Evolutionary conservation across 2,329 filamentous ascomycete genomes (phyloP).

Genomic region (Aspergillus sojae): DNA sequence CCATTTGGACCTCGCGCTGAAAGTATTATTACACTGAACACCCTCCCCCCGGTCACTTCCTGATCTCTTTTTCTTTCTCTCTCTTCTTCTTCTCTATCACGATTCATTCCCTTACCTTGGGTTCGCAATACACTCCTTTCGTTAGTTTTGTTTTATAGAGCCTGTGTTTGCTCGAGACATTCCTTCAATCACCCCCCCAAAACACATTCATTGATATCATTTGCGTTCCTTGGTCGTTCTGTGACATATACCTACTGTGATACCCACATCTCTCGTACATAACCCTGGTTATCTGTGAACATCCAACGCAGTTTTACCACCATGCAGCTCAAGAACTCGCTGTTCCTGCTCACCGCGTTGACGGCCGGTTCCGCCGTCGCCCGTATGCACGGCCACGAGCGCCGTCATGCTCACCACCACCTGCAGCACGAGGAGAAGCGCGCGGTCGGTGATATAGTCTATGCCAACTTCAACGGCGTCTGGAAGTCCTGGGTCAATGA

Average conservation of each 20-base stretch:
- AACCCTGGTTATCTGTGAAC: background rate
- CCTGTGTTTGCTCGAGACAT: background rate
- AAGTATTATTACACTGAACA: slow-evolving; percentile 14
- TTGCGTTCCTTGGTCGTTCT: slow-evolving; percentile 11
- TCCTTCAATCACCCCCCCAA: background rate
- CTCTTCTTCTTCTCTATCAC: slow-evolving; percentile 8
- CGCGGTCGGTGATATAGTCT: slow-evolving; percentile 32
- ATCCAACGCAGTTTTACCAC: slow-evolving; percentile 12
- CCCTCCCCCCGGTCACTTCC: slow-evolving; percentile 6
- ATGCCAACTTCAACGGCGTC: background rate
- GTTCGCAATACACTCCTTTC: slow-evolving; percentile 16
- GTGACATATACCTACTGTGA: slow-evolving; percentile 13
- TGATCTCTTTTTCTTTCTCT: slow-evolving; percentile 9
- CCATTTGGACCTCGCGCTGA: slow-evolving; percentile 6
- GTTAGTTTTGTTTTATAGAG: background rate
- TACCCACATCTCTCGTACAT: slow-evolving; percentile 21
- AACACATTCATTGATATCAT: background rate
- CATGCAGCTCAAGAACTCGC: slow-evolving; percentile 44
- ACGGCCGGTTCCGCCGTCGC: slow-evolving; percentile 40
- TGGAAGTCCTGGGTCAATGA: slow-evolving; percentile 38
- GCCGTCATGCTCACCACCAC: slow-evolving; percentile 36
- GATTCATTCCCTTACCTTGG: background rate
- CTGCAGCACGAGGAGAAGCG: slow-evolving; percentile 30
- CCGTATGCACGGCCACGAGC: slow-evolving; percentile 42
- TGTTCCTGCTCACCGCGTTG: slow-evolving; percentile 40